Conservation (phyloP, 1,284 basidiomycete species). For the Volvariella surrecta region DNA sequence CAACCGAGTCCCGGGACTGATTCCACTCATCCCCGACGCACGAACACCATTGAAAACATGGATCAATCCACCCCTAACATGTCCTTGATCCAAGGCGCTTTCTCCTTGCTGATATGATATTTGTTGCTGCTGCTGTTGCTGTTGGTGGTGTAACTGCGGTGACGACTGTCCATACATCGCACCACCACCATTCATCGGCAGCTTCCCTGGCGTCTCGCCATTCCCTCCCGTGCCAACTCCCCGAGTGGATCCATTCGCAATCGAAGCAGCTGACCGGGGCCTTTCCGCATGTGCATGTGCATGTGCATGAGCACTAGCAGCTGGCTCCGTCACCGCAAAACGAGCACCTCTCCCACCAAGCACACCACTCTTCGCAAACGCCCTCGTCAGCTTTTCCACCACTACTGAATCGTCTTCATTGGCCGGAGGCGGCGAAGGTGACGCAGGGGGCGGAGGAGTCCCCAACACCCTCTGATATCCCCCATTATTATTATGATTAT, state of each 20-base stretch:
- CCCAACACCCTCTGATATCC: slow-evolving; percentile 1
- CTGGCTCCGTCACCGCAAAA: too few relatives aligned
- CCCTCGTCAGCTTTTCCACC: background rate
- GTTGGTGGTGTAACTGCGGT: background rate
- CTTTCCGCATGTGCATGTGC: background rate
- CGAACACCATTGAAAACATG: slow-evolving; percentile 16
- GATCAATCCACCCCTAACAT: slow-evolving; percentile 4
- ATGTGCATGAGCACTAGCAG: too few relatives aligned
- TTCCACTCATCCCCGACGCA: slow-evolving; percentile 11
- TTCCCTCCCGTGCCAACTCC: too few relatives aligned
- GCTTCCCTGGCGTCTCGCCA: too few relatives aligned
- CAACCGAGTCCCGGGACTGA: slow-evolving; percentile 17
- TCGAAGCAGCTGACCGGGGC: background rate
- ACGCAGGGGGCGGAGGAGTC: background rate
- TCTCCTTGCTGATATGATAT: background rate
- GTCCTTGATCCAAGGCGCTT: slow-evolving; percentile 1
- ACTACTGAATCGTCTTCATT: background rate
- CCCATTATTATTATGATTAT: background rate
- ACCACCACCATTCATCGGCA: background rate
- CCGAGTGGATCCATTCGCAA: too few relatives aligned
- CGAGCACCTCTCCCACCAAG: too few relatives aligned
- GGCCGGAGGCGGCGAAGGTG: slow-evolving; percentile 5
- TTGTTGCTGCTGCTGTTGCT: background rate
- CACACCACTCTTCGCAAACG: background rate
- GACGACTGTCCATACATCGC: background rate